Conservation (phyloP, 1,284 basidiomycete genomes). For the Ustilago cynodontis region DNA sequence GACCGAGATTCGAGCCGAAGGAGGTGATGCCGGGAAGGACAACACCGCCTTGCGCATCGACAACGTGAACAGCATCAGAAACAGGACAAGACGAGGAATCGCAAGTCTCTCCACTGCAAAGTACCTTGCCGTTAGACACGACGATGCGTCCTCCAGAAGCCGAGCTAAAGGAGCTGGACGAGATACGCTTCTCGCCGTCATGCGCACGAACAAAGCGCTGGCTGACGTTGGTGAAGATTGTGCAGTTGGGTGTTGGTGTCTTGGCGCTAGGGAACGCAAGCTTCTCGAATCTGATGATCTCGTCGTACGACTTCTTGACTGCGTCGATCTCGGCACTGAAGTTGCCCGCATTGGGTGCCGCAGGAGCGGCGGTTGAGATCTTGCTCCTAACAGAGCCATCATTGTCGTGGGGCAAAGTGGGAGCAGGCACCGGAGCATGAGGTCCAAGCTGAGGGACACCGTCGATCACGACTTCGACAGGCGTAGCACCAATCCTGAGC, state of each 20-base stretch:
- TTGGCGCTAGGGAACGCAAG: slow-evolving; percentile 54
- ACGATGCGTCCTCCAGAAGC: slow-evolving; percentile 21
- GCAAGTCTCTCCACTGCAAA: slow-evolving; percentile 39
- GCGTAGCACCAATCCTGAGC: slow-evolving; percentile 74
- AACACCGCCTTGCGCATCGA: slow-evolving; percentile 45
- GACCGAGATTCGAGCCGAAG: slow-evolving; percentile 58
- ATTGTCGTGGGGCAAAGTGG: slow-evolving; percentile 8
- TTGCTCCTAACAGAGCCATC: background rate
- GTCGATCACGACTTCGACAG: slow-evolving; percentile 76
- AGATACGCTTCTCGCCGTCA: background rate
- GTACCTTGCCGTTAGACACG: slow-evolving; percentile 42
- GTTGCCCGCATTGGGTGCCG: slow-evolving; percentile 39
- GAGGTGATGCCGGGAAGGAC: slow-evolving; percentile 55
- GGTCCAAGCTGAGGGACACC: slow-evolving; percentile 72
- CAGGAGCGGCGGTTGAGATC: slow-evolving; percentile 15
- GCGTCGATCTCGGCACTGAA: slow-evolving; percentile 47
- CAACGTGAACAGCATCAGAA: background rate
- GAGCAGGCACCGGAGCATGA: slow-evolving; percentile 27
- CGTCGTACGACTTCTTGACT: slow-evolving; percentile 38
- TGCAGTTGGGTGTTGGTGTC: slow-evolving; percentile 13
- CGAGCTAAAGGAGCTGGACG: slow-evolving; percentile 6
- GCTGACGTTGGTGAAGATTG: slow-evolving; percentile 53
- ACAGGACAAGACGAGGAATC: slow-evolving; percentile 8
- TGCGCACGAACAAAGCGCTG: slow-evolving; percentile 27
- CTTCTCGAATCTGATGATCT: slow-evolving; percentile 48